These are phyloP conservation scores for Penicillium lividum DNA, from an alignment of 495 filamentous ascomycete genomes.

Conservation along the genomic window DNA sequence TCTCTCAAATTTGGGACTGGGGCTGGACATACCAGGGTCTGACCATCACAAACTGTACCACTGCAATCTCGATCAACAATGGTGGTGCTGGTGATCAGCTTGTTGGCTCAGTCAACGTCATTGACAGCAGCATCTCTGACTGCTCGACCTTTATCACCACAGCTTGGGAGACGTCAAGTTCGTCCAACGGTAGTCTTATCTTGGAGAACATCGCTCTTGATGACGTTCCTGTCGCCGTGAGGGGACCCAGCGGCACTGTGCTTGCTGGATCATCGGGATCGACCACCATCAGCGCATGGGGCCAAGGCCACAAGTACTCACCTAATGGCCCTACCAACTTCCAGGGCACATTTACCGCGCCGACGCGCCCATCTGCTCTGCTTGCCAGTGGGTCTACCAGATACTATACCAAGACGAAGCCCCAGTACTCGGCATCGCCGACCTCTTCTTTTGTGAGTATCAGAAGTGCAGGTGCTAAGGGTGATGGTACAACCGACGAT, in stretches of 20 bases:
- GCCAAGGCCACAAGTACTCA: constrained; percentile 54
- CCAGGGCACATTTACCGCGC: constrained; percentile 40
- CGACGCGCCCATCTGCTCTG: constrained; percentile 39
- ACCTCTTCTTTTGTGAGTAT: constrained; percentile 59
- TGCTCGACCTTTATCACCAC: constrained; percentile 66
- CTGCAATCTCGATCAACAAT: constrained; percentile 49
- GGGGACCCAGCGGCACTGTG: constrained; percentile 51
- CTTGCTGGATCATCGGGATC: constrained; percentile 59
- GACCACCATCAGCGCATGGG: constrained; percentile 55
- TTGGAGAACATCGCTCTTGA: constrained; percentile 69
- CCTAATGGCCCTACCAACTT: constrained; percentile 42
- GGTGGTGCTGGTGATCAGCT: constrained; percentile 36
- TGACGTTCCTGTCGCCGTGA: constrained; percentile 61
- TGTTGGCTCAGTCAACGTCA: constrained; percentile 52
- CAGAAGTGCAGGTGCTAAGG: constrained; percentile 58
- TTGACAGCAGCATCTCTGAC: constrained; percentile 62
- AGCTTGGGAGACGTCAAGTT: constrained; percentile 39
- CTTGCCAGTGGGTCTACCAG: constrained; percentile 36
- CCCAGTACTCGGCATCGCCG: constrained; percentile 54
- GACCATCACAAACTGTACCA: constrained; percentile 51
- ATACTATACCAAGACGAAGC: constrained; percentile 55
- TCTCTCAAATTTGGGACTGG: constrained; percentile 62
- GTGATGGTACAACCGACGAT: constrained; percentile 74
- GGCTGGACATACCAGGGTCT: constrained; percentile 56
- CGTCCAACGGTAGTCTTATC: constrained; percentile 54